Conservation (phyloP, 805 yeast species). For the Candida succiphila region DNA sequence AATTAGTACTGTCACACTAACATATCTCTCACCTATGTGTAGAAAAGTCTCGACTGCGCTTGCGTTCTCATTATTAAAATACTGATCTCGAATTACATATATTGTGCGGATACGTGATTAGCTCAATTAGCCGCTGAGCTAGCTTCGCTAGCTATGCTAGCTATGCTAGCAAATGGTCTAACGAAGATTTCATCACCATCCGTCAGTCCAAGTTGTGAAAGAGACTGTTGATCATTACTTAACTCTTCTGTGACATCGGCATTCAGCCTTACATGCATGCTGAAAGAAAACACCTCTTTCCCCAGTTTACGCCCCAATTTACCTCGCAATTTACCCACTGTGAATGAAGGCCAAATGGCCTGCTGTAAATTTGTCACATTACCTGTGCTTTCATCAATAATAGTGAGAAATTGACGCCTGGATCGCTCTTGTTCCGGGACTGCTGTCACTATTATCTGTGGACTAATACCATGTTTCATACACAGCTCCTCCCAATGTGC, state of each 20-base stretch:
- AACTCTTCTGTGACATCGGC: slow-evolving; percentile 4
- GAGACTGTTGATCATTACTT: slow-evolving; percentile 11
- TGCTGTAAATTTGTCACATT: slow-evolving; percentile 3
- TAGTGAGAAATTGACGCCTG: too few species aligned
- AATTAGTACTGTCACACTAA: too few species aligned
- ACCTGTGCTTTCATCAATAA: too few species aligned
- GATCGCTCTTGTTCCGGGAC: too few species aligned
- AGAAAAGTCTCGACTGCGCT: too few species aligned
- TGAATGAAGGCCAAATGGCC: slow-evolving; percentile 17
- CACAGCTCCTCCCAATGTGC: slow-evolving; percentile 35
- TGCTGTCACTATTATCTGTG: not conserved
- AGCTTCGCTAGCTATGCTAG: too few species aligned
- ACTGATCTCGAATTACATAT: not conserved
- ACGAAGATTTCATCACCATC: slow-evolving; percentile 2
- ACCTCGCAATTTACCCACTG: slow-evolving; percentile 26
- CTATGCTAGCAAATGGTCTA: too few species aligned
- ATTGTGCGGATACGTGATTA: too few species aligned
- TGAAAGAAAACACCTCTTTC: slow-evolving; percentile 13
- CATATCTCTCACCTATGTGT: too few species aligned
- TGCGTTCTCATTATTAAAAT: not conserved
- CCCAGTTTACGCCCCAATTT: slow-evolving; percentile 16
- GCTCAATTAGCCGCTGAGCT: too few species aligned
- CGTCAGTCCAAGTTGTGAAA: slow-evolving; percentile 4
- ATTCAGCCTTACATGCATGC: slow-evolving; percentile 10
- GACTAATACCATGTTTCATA: slow-evolving; percentile 22